A percentile compares a stretch with the other conserved stretches of the same genome.
phyloP scores from a whole-genome alignment of 495 filamentous ascomycete genomes.

The Penicillium steckii region DNA sequence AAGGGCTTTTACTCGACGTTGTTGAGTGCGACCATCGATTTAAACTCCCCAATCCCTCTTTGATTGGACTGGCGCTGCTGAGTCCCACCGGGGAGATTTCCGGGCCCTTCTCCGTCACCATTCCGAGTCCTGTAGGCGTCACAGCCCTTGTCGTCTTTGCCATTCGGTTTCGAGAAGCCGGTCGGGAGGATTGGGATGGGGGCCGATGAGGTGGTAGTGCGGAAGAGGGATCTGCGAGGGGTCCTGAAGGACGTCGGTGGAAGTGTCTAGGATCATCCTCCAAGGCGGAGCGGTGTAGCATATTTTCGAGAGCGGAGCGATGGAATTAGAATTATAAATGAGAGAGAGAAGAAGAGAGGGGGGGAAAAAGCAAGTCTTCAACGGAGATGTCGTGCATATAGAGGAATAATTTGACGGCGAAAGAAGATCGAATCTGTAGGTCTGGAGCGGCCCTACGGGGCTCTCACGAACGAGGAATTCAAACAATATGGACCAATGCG shows the following conservation, averaged over 20 bases:
- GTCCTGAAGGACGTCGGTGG: conserved; percentile 22
- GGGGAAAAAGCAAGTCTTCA: no score
- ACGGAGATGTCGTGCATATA: conserved; percentile 1
- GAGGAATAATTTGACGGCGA: no score
- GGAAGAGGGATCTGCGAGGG: conserved; percentile 14
- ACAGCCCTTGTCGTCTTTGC: conserved; percentile 15
- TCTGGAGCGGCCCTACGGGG: conserved; percentile 6
- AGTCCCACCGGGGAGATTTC: conserved; percentile 10
- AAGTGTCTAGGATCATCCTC: conserved; percentile 27
- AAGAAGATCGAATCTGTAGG: no score
- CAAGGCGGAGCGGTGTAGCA: conserved; percentile 29
- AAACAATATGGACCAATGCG: conserved; percentile 3
- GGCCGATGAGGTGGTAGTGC: conserved; percentile 16
- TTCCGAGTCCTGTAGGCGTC: conserved; percentile 19
- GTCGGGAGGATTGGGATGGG: conserved; percentile 21
- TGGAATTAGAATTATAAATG: conserved; percentile 3
- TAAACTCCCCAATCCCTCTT: conserved; percentile 67
- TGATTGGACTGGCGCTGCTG: conserved; percentile 44
- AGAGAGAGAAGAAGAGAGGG: background rate
- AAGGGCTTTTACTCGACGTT: conserved; percentile 62
- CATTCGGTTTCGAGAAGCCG: conserved; percentile 23
- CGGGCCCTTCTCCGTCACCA: conserved; percentile 17
- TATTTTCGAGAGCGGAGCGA: conserved; percentile 10
- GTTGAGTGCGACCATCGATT: conserved; percentile 86
- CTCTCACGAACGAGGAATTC: background rate